Percentiles rank a stretch among this genome's conserved stretches.
Conservation (phyloP, 306 rosid species). For the Cucurbita ficifolia region DNA sequence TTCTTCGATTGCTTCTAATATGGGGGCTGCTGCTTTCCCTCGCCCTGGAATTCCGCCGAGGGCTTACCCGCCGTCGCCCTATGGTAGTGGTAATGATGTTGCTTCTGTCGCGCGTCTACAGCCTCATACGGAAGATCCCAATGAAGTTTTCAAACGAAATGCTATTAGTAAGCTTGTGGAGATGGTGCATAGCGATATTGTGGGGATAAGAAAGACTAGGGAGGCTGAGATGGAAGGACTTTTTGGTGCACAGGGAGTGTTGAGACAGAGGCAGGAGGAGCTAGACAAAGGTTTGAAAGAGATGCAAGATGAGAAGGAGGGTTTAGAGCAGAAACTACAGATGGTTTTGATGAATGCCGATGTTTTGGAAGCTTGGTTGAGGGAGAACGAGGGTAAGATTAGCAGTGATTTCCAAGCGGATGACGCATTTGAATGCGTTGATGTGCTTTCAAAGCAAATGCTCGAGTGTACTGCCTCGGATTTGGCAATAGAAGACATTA, state of each 20-base stretch:
- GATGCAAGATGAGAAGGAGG: constrained; percentile 76
- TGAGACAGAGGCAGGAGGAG: constrained; percentile 52
- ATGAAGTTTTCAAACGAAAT: constrained; percentile 47
- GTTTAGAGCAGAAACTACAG: constrained; percentile 82
- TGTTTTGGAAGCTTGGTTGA: constrained; percentile 63
- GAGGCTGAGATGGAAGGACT: constrained; percentile 73
- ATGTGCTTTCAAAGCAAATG: constrained; percentile 64
- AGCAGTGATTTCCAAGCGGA: constrained; percentile 20
- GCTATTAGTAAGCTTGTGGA: constrained; percentile 75
- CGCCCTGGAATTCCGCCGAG: constrained; percentile 42
- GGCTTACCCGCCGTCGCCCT: constrained; percentile 67
- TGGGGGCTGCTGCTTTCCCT: constrained; percentile 16
- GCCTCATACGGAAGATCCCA: constrained; percentile 43
- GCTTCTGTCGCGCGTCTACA: constrained; percentile 18
- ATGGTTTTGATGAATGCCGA: constrained; percentile 76
- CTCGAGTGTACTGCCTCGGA: constrained; percentile 65
- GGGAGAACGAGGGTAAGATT: constrained; percentile 53
- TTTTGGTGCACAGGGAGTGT: constrained; percentile 39
- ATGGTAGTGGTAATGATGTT: constrained; percentile 22
- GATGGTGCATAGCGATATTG: constrained; percentile 39
- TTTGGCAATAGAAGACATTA: constrained; percentile 69
- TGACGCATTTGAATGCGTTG: constrained; percentile 61
- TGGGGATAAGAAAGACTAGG: constrained; percentile 38
- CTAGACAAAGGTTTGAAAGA: constrained; percentile 45
- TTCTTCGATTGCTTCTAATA: constrained; percentile 13